Base-by-base conservation (phyloP, 129 eudicot species). In the Artemisia annua region DNA sequence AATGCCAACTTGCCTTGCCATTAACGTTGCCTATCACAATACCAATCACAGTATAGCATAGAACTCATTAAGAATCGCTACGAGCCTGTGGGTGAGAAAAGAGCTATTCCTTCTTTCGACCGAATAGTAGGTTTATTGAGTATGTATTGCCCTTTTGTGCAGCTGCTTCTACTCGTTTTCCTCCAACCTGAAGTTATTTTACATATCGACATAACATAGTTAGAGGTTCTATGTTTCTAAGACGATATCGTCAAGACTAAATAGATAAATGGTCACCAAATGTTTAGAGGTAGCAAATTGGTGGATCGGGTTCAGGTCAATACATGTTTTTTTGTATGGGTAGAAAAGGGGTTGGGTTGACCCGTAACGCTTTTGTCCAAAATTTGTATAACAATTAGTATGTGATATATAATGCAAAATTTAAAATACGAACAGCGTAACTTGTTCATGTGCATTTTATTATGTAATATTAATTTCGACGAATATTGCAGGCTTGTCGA, bases 111-210 rank as follows among this genome's bases (percentile, higher is more conserved):
- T 81, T 83, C 84, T 86, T 90, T 66, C 85, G 85, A 39, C 88
- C 85, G 7, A 90, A 88, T 77, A 95, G 96, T 75, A 95, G 85
- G 62, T 84, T 58, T 69, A 88, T 19, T 0, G 97, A 95, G 89
- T 95, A 95, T 56, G 95, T 80, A 75, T 88, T 91, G 43, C 99
- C 96, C 76, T 86, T 86, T 76, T 88, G 81, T 43, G 95, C 92
- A 28, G 97, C 99, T 35, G 81, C 86, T 80, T 85, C 91, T 22
- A 88, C 94, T 57, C 99, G 84, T 74, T 73, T 88, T 74, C 59
- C 94, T 14, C 99, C 99, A 62, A 95, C 55, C 99, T 90, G 57
- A 19, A 58, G 64, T 54, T 78, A 65, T 63, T 16, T 60, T 16
- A 49, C 46, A 80, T 69, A 61, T 62, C 2, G 15, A 69, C 32